Percentiles rank a stretch among this genome's conserved stretches.
Evolutionary conservation across 352 stramenopile genomes (phyloP).

Genomic region (Thalassiosira ordinaria): DNA sequence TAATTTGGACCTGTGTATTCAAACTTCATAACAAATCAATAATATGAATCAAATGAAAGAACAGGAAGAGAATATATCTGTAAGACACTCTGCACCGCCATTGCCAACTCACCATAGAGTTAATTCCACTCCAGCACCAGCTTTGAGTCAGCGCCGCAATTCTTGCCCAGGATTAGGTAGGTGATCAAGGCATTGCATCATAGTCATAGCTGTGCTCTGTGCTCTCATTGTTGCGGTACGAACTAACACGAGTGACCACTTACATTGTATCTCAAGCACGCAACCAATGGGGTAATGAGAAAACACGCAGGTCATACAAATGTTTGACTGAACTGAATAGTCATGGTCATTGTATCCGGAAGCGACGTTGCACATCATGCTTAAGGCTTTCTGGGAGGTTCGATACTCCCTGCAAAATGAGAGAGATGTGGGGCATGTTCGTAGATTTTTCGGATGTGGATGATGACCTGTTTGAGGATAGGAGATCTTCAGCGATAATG

Average conservation of each 20-base stretch:
- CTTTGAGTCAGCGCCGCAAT: slow-evolving; percentile 10
- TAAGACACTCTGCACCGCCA: neutral
- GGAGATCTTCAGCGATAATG: neutral
- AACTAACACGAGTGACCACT: neutral
- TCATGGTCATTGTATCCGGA: neutral
- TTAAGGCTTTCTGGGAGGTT: neutral
- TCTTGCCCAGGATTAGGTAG: slow-evolving; percentile 15
- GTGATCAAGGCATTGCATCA: neutral
- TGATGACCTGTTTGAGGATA: neutral
- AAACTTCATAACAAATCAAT: slow-evolving; percentile 3
- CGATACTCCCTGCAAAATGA: neutral
- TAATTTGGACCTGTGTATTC: no score
- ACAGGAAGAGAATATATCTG: slow-evolving; percentile 11
- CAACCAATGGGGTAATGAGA: slow-evolving; percentile 41
- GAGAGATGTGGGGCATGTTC: slow-evolving; percentile 43
- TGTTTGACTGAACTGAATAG: slow-evolving; percentile 23
- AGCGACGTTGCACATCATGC: slow-evolving; percentile 4
- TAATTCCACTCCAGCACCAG: slow-evolving; percentile 11
- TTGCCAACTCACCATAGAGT: slow-evolving; percentile 16
- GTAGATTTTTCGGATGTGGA: slow-evolving; percentile 30
- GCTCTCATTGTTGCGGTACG: no score
- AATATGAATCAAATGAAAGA: neutral
- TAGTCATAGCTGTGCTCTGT: no score
- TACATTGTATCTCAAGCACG: slow-evolving; percentile 10
- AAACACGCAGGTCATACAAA: slow-evolving; percentile 37